Conservation (phyloP, 768 basidiomycete species). For the Hypholoma fasciculare region DNA sequence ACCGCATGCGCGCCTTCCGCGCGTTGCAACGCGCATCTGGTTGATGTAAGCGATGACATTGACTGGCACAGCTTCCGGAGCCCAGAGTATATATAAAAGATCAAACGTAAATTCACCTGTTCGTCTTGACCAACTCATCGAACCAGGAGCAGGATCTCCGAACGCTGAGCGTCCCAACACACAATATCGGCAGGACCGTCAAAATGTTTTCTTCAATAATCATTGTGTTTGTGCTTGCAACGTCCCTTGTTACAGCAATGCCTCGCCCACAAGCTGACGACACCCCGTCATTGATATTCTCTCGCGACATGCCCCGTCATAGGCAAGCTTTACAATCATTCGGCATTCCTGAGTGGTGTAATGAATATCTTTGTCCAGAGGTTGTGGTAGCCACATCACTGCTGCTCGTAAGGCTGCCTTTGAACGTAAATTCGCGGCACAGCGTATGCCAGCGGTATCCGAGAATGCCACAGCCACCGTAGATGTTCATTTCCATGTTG, state of each 20-base stretch:
- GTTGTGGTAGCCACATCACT: slow-evolving; percentile 38
- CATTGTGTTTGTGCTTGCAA: slow-evolving; percentile 13
- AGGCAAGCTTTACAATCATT: slow-evolving; percentile 9
- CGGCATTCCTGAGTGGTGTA: not conserved
- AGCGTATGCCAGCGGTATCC: slow-evolving; percentile 26
- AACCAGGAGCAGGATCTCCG: slow-evolving; percentile 9
- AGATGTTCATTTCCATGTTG: slow-evolving; percentile 46
- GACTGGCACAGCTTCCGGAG: not conserved
- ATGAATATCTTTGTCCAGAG: slow-evolving; percentile 16
- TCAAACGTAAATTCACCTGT: not conserved
- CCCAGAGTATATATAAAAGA: not conserved
- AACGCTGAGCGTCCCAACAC: slow-evolving; percentile 1
- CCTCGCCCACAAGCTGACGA: slow-evolving; percentile 14
- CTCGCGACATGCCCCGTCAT: slow-evolving; percentile 12
- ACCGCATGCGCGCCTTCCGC: not conserved
- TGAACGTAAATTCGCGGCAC: slow-evolving; percentile 38
- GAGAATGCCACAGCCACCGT: slow-evolving; percentile 30
- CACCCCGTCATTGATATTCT: not conserved
- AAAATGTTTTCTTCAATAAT: slow-evolving; percentile 18
- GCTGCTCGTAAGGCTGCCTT: slow-evolving; percentile 28
- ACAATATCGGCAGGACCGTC: slow-evolving; percentile 18
- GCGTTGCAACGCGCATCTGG: not conserved
- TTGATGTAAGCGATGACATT: not conserved
- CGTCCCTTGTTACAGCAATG: slow-evolving; percentile 17
- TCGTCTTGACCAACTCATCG: slow-evolving; percentile 1